phyloP scores from a whole-genome alignment of 2,329 filamentous ascomycete genomes.

The Ophiostoma ips region DNA sequence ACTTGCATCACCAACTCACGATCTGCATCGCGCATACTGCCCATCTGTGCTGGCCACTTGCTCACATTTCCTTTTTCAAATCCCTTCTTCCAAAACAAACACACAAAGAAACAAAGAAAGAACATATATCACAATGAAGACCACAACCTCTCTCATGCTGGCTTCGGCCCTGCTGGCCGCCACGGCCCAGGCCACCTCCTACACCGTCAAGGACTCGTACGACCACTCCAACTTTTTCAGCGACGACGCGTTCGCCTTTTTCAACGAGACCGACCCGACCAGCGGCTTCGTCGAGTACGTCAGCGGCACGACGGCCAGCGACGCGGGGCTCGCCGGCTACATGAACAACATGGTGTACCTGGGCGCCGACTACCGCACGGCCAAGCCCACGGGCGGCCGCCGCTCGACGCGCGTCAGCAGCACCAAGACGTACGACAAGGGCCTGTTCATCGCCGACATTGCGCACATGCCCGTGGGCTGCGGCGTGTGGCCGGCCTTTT shows the following conservation, averaged over 20 bases:
- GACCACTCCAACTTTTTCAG: slow-evolving; percentile 42
- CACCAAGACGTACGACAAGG: slow-evolving; percentile 50
- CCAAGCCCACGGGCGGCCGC: slow-evolving; percentile 44
- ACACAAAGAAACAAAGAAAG: not conserved
- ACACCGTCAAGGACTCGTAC: slow-evolving; percentile 34
- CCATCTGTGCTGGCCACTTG: not conserved
- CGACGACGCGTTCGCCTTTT: slow-evolving; percentile 38
- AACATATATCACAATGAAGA: slow-evolving; percentile 6
- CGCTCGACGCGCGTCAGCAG: slow-evolving; percentile 56
- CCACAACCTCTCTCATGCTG: not conserved
- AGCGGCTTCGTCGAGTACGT: slow-evolving; percentile 61
- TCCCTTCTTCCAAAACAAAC: not conserved
- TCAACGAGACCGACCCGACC: slow-evolving; percentile 50
- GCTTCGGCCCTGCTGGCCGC: slow-evolving; percentile 7
- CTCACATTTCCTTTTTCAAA: no score
- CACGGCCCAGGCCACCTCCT: slow-evolving; percentile 22
- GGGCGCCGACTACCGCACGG: slow-evolving; percentile 51
- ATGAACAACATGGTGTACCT: slow-evolving; percentile 46
- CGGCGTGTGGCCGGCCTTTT: slow-evolving; percentile 66
- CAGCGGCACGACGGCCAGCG: slow-evolving; percentile 41
- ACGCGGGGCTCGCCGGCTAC: slow-evolving; percentile 43
- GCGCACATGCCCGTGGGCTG: slow-evolving; percentile 65
- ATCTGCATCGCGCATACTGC: not conserved
- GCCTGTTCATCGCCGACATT: slow-evolving; percentile 60
- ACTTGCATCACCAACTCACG: not conserved